phyloP scores from a whole-genome alignment of 1,139 yeast genomes.

The Petasospora fabianii region DNA sequence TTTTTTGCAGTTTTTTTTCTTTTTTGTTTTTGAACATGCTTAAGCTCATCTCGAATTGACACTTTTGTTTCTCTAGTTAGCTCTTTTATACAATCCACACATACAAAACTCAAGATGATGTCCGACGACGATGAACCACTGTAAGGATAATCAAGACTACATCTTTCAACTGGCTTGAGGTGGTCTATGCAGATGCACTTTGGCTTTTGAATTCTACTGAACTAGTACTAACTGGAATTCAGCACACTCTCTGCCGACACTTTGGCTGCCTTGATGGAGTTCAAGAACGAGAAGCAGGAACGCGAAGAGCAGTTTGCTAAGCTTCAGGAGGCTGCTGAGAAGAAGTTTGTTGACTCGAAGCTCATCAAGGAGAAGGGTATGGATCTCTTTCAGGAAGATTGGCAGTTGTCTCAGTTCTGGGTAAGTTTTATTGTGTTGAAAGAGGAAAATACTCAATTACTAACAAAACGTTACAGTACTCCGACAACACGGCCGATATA shows the following conservation, averaged over 20 bases:
- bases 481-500: conserved; percentile 63
- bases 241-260: conserved; percentile 52
- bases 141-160: conserved; percentile 3
- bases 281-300: conserved; percentile 60
- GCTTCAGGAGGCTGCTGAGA: conserved; percentile 57
- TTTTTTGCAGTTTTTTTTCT: too few relatives aligned
- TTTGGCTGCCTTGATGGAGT: conserved; percentile 73
- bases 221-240: background rate
- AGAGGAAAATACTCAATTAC: background rate
- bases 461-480: conserved; percentile 33
- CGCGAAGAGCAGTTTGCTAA: conserved; percentile 57
- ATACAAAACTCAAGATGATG: too few relatives aligned
- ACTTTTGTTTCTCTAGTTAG: too few relatives aligned
- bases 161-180: too few relatives aligned
- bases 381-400: conserved; percentile 77
- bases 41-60: too few relatives aligned
- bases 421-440: conserved; percentile 9
- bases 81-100: too few relatives aligned
- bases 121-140: conserved; percentile 15
- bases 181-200: background rate
- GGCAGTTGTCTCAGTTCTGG: conserved; percentile 95
- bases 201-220: background rate
- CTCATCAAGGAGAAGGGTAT: conserved; percentile 43
- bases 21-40: too few relatives aligned
- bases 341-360: conserved; percentile 31